phyloP scores from a whole-genome alignment of 1,139 yeast genomes.

The Candida tropicalis region DNA sequence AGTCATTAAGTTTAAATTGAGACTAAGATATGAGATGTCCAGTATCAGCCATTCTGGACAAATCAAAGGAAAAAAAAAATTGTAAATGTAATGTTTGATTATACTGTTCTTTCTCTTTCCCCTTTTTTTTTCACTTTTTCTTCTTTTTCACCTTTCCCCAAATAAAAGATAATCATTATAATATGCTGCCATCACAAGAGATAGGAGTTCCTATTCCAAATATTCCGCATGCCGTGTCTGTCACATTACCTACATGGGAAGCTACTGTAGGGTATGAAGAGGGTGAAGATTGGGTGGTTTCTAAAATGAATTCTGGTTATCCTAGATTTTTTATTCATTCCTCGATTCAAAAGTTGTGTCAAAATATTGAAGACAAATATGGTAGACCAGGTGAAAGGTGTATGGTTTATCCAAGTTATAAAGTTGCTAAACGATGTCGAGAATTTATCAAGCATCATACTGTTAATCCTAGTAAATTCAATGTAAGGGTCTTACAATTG shows the following conservation, averaged over 20 bases:
- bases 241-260: conserved; percentile 92
- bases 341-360: conserved; percentile 63
- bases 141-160: too few relatives aligned
- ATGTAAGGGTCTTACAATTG: conserved; percentile 74
- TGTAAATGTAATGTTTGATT: not conserved
- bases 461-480: conserved; percentile 23
- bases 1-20: not conserved
- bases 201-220: conserved; percentile 89
- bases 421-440: conserved; percentile 82
- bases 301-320: conserved; percentile 82
- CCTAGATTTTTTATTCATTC: conserved; percentile 86
- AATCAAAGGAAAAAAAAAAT: not conserved
- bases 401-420: conserved; percentile 76
- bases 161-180: too few relatives aligned
- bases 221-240: conserved; percentile 91
- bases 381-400: conserved; percentile 77
- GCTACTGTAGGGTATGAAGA: conserved; percentile 92
- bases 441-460: conserved; percentile 58
- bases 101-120: conserved; percentile 27
- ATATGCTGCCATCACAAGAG: conserved; percentile 38
- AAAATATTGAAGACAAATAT: conserved; percentile 55
- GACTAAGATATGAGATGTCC: too few relatives aligned
- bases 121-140: conserved; percentile 7
- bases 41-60: not conserved
- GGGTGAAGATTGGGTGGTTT: conserved; percentile 83